A percentile compares a stretch with the other conserved stretches of the same genome.
phyloP scores from a whole-genome alignment of 345 rosid genomes.

The Erucastrum elatum region DNA sequence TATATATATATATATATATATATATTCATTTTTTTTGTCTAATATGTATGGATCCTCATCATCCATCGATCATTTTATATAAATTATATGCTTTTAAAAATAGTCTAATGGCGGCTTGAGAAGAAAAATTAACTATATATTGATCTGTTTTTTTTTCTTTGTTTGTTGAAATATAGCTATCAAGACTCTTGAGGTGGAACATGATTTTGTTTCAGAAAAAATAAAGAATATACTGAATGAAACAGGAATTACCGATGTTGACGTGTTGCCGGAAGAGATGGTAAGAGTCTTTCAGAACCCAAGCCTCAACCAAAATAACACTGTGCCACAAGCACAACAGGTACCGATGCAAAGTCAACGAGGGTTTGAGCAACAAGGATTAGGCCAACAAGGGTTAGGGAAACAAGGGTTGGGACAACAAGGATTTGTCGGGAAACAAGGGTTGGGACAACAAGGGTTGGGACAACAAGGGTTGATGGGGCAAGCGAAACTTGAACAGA shows the following conservation, averaged over 20 bases:
- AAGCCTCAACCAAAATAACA: background rate
- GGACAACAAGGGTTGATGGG: background rate
- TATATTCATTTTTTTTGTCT: too few species aligned
- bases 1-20: too few species aligned
- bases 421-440: background rate
- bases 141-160: background rate
- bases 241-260: background rate
- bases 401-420: background rate
- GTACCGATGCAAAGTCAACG: background rate
- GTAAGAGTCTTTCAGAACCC: background rate
- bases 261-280: background rate
- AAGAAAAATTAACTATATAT: background rate
- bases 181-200: background rate
- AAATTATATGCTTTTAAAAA: background rate
- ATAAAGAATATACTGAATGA: background rate
- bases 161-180: slow-evolving; percentile 15
- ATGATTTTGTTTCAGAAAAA: background rate
- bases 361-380: background rate
- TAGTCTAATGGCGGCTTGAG: background rate
- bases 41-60: background rate
- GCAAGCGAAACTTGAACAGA: too few species aligned
- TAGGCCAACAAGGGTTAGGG: background rate
- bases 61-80: background rate
- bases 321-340: background rate
- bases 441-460: background rate